Conservation (phyloP, 768 basidiomycete genomes). For the Pleurotus giganteus region DNA sequence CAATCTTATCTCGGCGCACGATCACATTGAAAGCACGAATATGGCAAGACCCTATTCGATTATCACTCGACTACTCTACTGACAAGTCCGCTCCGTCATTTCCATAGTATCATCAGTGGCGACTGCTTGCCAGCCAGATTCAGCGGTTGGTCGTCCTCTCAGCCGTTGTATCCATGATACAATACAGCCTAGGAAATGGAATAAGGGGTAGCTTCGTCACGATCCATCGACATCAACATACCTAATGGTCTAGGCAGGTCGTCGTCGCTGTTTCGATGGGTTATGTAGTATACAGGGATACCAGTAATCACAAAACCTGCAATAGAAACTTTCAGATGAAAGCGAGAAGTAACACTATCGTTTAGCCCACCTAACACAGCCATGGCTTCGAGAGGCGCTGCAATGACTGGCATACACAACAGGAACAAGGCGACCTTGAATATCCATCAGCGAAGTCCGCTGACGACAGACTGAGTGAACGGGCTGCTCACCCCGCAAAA, state of each 20-base stretch:
- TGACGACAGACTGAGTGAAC: background rate
- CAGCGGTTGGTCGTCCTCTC: constrained; percentile 48
- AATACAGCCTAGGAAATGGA: constrained; percentile 36
- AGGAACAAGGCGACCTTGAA: constrained; percentile 82
- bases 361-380: constrained; percentile 73
- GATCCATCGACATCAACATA: constrained; percentile 26
- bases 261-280: constrained; percentile 49
- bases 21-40: background rate
- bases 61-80: constrained; percentile 13
- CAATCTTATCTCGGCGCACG: background rate
- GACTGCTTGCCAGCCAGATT: constrained; percentile 75
- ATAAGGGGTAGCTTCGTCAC: constrained; percentile 8
- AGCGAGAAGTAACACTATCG: background rate
- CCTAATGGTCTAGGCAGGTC: constrained; percentile 39
- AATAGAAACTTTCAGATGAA: constrained; percentile 5
- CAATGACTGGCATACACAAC: constrained; percentile 91
- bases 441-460: constrained; percentile 7
- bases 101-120: constrained; percentile 75
- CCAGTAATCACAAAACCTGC: constrained; percentile 77
- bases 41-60: constrained; percentile 10
- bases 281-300: constrained; percentile 81
- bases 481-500: constrained; percentile 74
- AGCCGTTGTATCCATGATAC: constrained; percentile 42
- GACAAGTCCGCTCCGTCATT: constrained; percentile 43
- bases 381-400: constrained; percentile 85